Evolutionary conservation across 1,284 basidiomycete genomes (phyloP).

Genomic region (Entoloma clypeatum): DNA sequence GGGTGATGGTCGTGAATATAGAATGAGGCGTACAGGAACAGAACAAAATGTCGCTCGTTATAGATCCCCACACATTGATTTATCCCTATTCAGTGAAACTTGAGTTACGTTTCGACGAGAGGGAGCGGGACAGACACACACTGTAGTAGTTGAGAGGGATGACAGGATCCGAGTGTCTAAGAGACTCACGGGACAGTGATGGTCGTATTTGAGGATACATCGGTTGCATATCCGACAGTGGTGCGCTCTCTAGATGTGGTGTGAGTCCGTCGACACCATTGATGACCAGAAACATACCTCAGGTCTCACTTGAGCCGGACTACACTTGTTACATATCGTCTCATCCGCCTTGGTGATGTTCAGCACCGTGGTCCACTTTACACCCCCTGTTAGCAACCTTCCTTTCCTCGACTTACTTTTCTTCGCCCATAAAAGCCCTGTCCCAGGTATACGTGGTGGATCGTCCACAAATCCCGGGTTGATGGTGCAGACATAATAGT

Average conservation of each 20-base stretch:
- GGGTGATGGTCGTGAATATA: background rate
- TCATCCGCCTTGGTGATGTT: constrained; percentile 49
- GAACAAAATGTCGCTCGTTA: constrained; percentile 94
- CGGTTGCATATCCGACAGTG: constrained; percentile 93
- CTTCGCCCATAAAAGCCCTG: constrained; percentile 52
- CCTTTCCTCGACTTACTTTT: constrained; percentile 20
- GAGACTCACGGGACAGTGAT: constrained; percentile 82
- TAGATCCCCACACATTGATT: constrained; percentile 95
- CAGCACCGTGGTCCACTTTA: constrained; percentile 39
- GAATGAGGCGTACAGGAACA: constrained; percentile 74
- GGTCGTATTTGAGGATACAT: constrained; percentile 93
- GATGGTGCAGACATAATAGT: constrained; percentile 80
- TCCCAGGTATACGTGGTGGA: constrained; percentile 37
- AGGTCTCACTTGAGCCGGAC: constrained; percentile 69
- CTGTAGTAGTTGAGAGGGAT: constrained; percentile 26
- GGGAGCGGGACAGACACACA: constrained; percentile 34
- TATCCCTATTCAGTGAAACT: constrained; percentile 61
- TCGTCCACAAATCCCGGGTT: constrained; percentile 71
- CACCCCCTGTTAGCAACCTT: constrained; percentile 33
- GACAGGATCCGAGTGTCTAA: constrained; percentile 5
- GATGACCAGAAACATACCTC: constrained; percentile 54
- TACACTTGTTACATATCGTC: constrained; percentile 69
- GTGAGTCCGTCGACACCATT: background rate
- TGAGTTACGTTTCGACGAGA: background rate
- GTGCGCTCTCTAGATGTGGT: constrained; percentile 70